phyloP scores from a whole-genome alignment of 2,329 filamentous ascomycete species.

The Botrytis paeoniae region DNA sequence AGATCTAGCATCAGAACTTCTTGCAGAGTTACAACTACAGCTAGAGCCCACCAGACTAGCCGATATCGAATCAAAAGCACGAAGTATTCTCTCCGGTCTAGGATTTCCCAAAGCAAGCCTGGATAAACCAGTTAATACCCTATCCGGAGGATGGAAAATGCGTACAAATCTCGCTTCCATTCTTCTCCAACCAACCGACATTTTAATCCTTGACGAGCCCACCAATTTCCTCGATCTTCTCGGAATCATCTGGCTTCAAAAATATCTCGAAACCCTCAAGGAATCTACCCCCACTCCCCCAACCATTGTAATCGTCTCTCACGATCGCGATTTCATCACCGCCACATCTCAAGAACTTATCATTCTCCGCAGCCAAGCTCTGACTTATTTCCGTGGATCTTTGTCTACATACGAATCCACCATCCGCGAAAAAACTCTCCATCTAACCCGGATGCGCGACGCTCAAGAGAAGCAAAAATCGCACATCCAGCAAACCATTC shows the following conservation, averaged over 20 bases:
- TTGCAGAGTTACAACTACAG: slow-evolving; percentile 65
- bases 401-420: slow-evolving; percentile 69
- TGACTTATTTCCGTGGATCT: slow-evolving; percentile 74
- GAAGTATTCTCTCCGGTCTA: slow-evolving; percentile 51
- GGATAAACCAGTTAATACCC: slow-evolving; percentile 55
- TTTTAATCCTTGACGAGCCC: slow-evolving; percentile 80
- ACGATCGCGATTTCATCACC: slow-evolving; percentile 79
- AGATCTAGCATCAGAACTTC: slow-evolving; percentile 65
- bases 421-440: slow-evolving; percentile 62
- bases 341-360: slow-evolving; percentile 73
- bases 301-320: slow-evolving; percentile 76
- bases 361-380: slow-evolving; percentile 67
- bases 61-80: slow-evolving; percentile 63
- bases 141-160: slow-evolving; percentile 79
- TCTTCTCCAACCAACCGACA: slow-evolving; percentile 69
- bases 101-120: slow-evolving; percentile 66
- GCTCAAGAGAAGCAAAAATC: slow-evolving; percentile 77
- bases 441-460: slow-evolving; percentile 73
- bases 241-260: slow-evolving; percentile 81
- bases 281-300: slow-evolving; percentile 51
- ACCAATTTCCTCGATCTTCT: slow-evolving; percentile 84
- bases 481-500: slow-evolving; percentile 76
- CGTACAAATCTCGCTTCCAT: slow-evolving; percentile 62
- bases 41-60: slow-evolving; percentile 64
- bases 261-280: slow-evolving; percentile 59